Percentiles rank a stretch among this genome's conserved stretches.
phyloP scores from a whole-genome alignment of 352 stramenopile genomes.

The Phytophthora podocarpi region DNA sequence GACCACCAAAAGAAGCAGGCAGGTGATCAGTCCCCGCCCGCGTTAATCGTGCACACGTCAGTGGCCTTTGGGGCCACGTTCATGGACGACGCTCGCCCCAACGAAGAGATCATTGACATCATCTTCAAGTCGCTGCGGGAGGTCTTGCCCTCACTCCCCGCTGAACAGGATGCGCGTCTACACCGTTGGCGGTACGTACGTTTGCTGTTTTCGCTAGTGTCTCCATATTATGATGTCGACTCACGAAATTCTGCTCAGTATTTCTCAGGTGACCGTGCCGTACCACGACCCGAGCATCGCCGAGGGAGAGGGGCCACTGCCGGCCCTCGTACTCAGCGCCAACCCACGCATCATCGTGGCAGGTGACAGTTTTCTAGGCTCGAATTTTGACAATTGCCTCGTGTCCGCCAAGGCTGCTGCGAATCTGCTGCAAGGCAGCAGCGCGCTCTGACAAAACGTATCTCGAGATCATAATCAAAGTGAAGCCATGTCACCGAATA shows the following conservation, averaged over 20 bases:
- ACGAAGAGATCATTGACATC: constrained; percentile 57
- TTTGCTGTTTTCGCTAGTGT: neutral
- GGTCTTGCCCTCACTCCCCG: constrained; percentile 59
- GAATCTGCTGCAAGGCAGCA: constrained; percentile 34
- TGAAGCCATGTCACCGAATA: constrained; percentile 20
- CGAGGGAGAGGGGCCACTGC: constrained; percentile 10
- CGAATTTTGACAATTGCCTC: constrained; percentile 74
- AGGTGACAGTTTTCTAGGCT: constrained; percentile 72
- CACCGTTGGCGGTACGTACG: constrained; percentile 77
- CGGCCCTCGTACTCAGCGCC: constrained; percentile 47
- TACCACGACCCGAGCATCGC: constrained; percentile 37
- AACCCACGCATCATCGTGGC: constrained; percentile 68
- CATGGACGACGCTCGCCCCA: constrained; percentile 61
- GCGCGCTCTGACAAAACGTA: constrained; percentile 39
- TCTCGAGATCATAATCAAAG: constrained; percentile 8
- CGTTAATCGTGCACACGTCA: constrained; percentile 71
- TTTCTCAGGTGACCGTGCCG: constrained; percentile 66
- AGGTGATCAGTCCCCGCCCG: neutral
- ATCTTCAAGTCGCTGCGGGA: constrained; percentile 58
- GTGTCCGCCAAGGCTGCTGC: constrained; percentile 59
- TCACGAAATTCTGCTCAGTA: constrained; percentile 31
- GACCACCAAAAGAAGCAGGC: constrained; percentile 69
- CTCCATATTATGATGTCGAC: neutral
- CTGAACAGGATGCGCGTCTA: constrained; percentile 48
- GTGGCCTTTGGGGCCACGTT: constrained; percentile 60